phyloP scores from a whole-genome alignment of 345 rosid genomes.

The Carallia brachiata region DNA sequence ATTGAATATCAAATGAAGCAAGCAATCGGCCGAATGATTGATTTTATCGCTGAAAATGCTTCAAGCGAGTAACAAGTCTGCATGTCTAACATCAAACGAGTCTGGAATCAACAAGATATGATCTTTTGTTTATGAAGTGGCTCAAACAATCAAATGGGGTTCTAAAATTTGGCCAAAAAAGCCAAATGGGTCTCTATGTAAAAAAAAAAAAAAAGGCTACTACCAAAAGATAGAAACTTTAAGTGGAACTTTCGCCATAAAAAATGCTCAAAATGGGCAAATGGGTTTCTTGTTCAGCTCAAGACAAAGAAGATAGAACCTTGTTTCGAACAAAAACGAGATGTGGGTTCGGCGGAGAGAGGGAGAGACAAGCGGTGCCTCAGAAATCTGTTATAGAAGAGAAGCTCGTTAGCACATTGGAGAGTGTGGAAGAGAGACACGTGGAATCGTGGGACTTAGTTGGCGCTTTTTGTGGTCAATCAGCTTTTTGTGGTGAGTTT shows the following conservation, averaged over 20 bases:
- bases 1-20: neutral
- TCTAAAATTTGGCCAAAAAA: neutral
- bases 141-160: constrained; percentile 14
- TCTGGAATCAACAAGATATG: neutral
- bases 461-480: constrained; percentile 3
- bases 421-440: constrained; percentile 7
- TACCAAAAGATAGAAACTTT: neutral
- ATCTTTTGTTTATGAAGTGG: neutral
- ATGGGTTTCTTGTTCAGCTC: neutral
- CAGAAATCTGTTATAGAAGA: constrained; percentile 1
- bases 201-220: neutral
- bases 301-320: neutral
- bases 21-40: neutral
- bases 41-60: neutral
- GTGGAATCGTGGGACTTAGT: constrained; percentile 3
- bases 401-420: neutral
- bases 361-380: constrained; percentile 2
- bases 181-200: neutral
- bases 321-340: constrained; percentile 4
- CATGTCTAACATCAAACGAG: neutral
- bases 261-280: neutral
- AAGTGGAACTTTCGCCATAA: neutral
- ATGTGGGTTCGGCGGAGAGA: neutral
- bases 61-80: neutral
- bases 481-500: neutral